Evolutionary conservation across 805 yeast species (phyloP), one percentile per base, ranked within the genome.

Genomic region (Yamadazyma akitaensis): DNA sequence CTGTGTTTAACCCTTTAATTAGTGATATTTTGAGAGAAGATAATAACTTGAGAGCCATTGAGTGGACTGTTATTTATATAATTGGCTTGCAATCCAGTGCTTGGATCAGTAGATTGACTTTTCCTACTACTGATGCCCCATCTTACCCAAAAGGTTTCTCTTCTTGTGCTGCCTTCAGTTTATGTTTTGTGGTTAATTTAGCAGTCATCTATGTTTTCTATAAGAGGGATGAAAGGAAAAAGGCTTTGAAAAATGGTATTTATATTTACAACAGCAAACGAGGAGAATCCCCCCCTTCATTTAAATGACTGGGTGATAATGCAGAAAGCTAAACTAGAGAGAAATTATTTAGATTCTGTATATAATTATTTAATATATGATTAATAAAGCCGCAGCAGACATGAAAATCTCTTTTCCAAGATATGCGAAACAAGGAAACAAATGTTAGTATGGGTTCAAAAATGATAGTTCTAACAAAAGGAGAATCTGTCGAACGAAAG

Each of bases 81-180:
- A 14, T 50, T n/a, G 58, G 62, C 13, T 43, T 59, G 14, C 65
- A 59, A 46, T 60, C 73, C 3, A 53, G 57, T 36, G 70, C 68
- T 10, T 67, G 71, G 70, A 60, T 67, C 11, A 47, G 53, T 34
- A 50, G 60, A 21, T 47, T 69, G 2, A 52, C 40, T 43, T 81
- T 82, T 64, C 78, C 73, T 46, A 80, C 84, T 1, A 68, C 62
- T 10, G 81, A 78, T 41, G 67, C 79, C 8, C 84, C 84, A 18
- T 61, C 73, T 33, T 80, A 66, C 56, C 61, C 59, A 39, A 75
- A 70, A 30, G 84, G 84, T 46, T 80, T 72, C 57, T 58, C 72
- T 54, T 28, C 68, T 55, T 68, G 72, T 60, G 72, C 76, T 7
- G 70, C 65, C 2, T 70, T 69, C 51, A 63, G 71, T 53, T 43